phyloP scores from a whole-genome alignment of 1,284 basidiomycete genomes.

The Microbotryum lychnidis-dioicae region DNA sequence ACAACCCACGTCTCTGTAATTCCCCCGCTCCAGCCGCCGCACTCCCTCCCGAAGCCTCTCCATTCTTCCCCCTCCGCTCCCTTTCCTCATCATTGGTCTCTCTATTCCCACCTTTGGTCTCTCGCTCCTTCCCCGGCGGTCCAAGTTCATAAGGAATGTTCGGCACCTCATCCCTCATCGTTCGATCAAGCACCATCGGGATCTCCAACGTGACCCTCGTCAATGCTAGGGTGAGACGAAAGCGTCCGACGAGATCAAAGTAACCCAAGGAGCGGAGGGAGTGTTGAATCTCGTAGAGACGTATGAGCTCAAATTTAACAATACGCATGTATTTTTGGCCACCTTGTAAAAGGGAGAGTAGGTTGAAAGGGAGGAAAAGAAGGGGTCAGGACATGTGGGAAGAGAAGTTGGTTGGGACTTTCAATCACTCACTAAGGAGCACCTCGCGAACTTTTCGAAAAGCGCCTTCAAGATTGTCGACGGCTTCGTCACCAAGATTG shows the following conservation, averaged over 20 bases:
- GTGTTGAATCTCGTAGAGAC: slow-evolving; percentile 61
- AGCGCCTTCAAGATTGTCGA: slow-evolving; percentile 40
- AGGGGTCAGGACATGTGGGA: neutral
- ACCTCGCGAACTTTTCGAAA: slow-evolving; percentile 38
- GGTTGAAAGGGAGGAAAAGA: neutral
- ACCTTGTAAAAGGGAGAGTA: slow-evolving; percentile 45
- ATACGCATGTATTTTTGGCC: slow-evolving; percentile 67
- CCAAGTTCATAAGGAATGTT: neutral
- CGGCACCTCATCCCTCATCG: slow-evolving; percentile 44
- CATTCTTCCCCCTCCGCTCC: slow-evolving; percentile 2
- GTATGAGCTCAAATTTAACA: slow-evolving; percentile 60
- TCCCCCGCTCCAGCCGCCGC: slow-evolving; percentile 9
- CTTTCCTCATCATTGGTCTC: neutral
- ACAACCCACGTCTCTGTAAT: slow-evolving; percentile 25
- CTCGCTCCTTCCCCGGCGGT: neutral
- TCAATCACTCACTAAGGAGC: slow-evolving; percentile 33
- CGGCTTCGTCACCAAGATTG: slow-evolving; percentile 39
- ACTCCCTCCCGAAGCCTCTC: slow-evolving; percentile 1
- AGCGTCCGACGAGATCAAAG: slow-evolving; percentile 67
- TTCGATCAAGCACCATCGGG: slow-evolving; percentile 65
- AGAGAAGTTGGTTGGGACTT: neutral
- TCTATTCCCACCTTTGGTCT: neutral
- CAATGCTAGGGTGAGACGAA: slow-evolving; percentile 64
- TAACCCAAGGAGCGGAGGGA: slow-evolving; percentile 65
- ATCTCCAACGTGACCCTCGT: slow-evolving; percentile 69